A percentile compares a stretch with the other conserved stretches of the same genome.
Conservation (phyloP, 768 basidiomycete genomes). For the Leccinum incarnatum region DNA sequence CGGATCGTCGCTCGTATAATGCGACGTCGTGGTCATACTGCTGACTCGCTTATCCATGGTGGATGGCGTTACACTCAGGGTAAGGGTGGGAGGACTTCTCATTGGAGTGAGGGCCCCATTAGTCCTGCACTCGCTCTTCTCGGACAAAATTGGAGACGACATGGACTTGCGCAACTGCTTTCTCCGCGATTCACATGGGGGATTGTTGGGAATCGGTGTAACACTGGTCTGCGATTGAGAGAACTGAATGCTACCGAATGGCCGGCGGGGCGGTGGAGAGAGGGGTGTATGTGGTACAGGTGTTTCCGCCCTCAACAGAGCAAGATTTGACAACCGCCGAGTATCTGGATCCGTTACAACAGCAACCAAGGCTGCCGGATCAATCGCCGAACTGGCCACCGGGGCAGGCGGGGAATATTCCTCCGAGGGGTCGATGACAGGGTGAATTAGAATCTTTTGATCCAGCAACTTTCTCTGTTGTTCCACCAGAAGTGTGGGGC, state of each 20-base stretch:
- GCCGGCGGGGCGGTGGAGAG: slow-evolving; percentile 59
- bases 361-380: slow-evolving; percentile 13
- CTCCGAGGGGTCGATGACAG: slow-evolving; percentile 35
- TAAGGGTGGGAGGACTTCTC: slow-evolving; percentile 46
- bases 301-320: slow-evolving; percentile 61
- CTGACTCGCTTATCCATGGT: slow-evolving; percentile 27
- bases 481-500: slow-evolving; percentile 8
- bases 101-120: slow-evolving; percentile 27
- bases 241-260: slow-evolving; percentile 40
- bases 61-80: slow-evolving; percentile 31
- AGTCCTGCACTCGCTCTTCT: slow-evolving; percentile 38
- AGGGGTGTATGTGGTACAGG: slow-evolving; percentile 63
- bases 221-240: slow-evolving; percentile 61
- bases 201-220: slow-evolving; percentile 16
- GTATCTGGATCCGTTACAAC: slow-evolving; percentile 31
- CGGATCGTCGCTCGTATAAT: slow-evolving; percentile 41
- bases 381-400: slow-evolving; percentile 1
- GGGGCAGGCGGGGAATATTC: slow-evolving; percentile 29
- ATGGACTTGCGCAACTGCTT: slow-evolving; percentile 43
- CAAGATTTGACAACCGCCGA: slow-evolving; percentile 39
- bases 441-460: slow-evolving; percentile 45
- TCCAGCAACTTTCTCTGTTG: slow-evolving; percentile 33
- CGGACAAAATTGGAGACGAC: slow-evolving; percentile 54
- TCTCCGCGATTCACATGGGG: slow-evolving; percentile 10
- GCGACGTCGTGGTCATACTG: slow-evolving; percentile 22